Evolutionary conservation across 176 grass and related monocot genomes (phyloP).

Genomic region (Otatea glauca): DNA sequence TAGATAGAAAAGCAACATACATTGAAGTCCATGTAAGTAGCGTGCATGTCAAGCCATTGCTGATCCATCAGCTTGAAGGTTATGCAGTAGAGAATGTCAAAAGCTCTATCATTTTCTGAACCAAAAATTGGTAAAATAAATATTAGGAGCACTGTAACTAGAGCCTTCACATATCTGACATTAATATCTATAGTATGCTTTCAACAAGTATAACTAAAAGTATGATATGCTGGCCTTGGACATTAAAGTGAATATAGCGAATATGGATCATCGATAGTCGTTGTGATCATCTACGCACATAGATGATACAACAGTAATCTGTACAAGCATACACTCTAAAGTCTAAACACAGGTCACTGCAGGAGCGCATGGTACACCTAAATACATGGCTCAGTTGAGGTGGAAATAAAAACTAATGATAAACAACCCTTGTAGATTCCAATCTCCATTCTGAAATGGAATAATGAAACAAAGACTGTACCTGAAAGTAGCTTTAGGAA

Average conservation of each 20-base stretch:
- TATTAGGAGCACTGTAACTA: constrained; percentile 23
- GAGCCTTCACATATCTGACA: not conserved
- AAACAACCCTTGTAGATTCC: constrained; percentile 11
- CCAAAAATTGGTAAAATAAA: constrained; percentile 26
- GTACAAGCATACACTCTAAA: constrained; percentile 32
- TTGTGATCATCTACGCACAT: constrained; percentile 3
- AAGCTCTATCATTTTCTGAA: constrained; percentile 87
- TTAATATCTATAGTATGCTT: not conserved
- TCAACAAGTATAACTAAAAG: constrained; percentile 32
- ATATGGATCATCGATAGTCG: constrained; percentile 7
- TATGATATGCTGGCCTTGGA: constrained; percentile 18
- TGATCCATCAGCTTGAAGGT: constrained; percentile 99
- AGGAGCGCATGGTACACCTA: not conserved
- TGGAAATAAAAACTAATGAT: constrained; percentile 4
- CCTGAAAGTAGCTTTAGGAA: constrained; percentile 96
- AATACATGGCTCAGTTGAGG: constrained; percentile 3
- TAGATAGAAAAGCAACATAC: constrained; percentile 41
- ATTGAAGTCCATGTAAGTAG: constrained; percentile 99
- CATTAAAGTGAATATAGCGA: constrained; percentile 24
- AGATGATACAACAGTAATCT: not conserved
- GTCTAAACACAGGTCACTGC: constrained; percentile 5
- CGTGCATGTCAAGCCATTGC: constrained; percentile 97
- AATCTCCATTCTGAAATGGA: constrained; percentile 14
- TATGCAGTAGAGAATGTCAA: constrained; percentile 96
- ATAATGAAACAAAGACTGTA: constrained; percentile 40